Base-by-base conservation (phyloP, 2,329 filamentous ascomycete species). In the Nothophoma quercina region DNA sequence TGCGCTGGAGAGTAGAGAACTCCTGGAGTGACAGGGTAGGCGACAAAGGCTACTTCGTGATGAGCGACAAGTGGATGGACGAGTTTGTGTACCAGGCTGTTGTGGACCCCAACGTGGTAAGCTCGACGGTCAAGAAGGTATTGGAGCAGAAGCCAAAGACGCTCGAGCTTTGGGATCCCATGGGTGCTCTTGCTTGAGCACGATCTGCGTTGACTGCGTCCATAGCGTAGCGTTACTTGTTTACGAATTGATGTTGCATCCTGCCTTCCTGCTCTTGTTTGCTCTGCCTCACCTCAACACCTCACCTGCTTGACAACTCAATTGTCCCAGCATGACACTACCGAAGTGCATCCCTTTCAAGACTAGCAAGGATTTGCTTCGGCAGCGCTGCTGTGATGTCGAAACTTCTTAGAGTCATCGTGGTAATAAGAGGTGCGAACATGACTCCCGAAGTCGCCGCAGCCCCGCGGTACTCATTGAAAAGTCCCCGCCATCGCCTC, bases 1-100 rank as follows among this genome's bases (percentile, higher is more conserved):
- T 91, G 1, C 79, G 91, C 35, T 96, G 92, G 92, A 80, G 91
- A 46, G 90, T 96, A 6, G 88, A 96, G 81, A 96, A 96, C 71
- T 89, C 85, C 49, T 96, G 91, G 91, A 90, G 89, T 10, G 81
- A 85, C 32, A 77, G 68, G 0, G 83, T 82, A 0, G 92, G 92
- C 0, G 84, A 87, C 10, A 85, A 91, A 62, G 92, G 92, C 0
- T 96, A 90, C 83, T 95, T 95, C 69, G 89, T 96, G 56, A 96
- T 96, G 91, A 89, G 82, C 55, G 91, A 96, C 75, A 78, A 79
- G 16, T 83, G 80, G 80, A 80, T 82, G 76, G 79, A 81, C 55
- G 76, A 82, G 75, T 96, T 92, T 76, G 86, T 89, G 34, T 96
- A 93, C 70, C 91, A 96, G 79, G 90, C 88, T 7, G 91, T 96